Conservation (phyloP, 495 filamentous ascomycete genomes). For the Bacidia rubella region DNA sequence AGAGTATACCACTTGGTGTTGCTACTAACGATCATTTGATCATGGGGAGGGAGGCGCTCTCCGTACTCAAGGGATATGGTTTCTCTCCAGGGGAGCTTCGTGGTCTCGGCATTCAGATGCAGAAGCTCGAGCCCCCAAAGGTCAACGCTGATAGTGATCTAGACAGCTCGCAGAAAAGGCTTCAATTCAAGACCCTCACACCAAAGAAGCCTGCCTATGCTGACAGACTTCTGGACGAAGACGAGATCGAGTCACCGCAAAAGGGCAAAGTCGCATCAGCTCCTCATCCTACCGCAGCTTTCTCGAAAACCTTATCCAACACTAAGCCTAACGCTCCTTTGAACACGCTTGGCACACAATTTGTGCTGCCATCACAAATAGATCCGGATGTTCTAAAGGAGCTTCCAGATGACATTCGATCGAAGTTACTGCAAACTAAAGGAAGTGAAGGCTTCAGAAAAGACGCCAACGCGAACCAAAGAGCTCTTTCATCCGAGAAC, state of each 20-base stretch:
- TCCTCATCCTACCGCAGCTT: constrained; percentile 39
- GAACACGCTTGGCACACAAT: constrained; percentile 74
- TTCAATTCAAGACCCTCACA: constrained; percentile 39
- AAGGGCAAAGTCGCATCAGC: constrained; percentile 36
- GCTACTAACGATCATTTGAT: constrained; percentile 59
- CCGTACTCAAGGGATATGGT: constrained; percentile 65
- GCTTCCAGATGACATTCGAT: constrained; percentile 65
- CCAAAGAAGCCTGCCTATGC: constrained; percentile 21
- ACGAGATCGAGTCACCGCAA: constrained; percentile 49
- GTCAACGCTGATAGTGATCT: constrained; percentile 21
- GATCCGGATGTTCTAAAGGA: constrained; percentile 66
- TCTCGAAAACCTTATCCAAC: constrained; percentile 38
- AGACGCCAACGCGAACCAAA: neutral
- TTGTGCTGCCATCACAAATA: constrained; percentile 67
- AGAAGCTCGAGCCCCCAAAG: constrained; percentile 73
- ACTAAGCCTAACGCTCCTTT: constrained; percentile 47
- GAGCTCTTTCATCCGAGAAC: neutral
- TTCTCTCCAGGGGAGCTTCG: constrained; percentile 83
- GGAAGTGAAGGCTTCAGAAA: neutral
- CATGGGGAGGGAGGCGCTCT: constrained; percentile 66
- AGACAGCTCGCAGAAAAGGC: constrained; percentile 50
- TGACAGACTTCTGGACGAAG: constrained; percentile 34
- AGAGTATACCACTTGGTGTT: constrained; percentile 67
- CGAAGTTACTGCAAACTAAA: constrained; percentile 39
- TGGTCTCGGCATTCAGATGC: constrained; percentile 83